Conservation (phyloP, 352 stramenopile genomes). For the Blastocystis sp. region DNA sequence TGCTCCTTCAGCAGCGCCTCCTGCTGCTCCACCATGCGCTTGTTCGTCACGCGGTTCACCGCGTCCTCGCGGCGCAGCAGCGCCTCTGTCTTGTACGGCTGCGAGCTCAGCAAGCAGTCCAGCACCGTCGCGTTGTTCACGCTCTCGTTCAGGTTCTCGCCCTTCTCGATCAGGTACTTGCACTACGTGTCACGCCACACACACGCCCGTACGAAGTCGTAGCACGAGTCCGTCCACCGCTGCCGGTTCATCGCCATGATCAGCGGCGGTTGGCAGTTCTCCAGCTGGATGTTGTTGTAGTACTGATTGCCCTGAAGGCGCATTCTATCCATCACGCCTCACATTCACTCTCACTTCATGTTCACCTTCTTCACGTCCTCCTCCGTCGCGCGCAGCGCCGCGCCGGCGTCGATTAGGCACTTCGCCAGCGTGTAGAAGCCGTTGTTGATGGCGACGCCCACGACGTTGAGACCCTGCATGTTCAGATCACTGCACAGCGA, state of each 20-base stretch:
- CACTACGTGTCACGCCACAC: background rate
- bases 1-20: background rate
- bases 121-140: slow-evolving; percentile 40
- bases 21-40: background rate
- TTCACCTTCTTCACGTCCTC: background rate
- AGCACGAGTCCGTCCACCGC: background rate
- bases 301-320: background rate
- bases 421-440: slow-evolving; percentile 54
- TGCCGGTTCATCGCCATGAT: background rate
- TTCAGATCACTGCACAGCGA: slow-evolving; percentile 52
- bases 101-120: slow-evolving; percentile 11
- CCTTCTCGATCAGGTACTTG: slow-evolving; percentile 44
- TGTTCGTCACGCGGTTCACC: background rate
- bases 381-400: background rate
- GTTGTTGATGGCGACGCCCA: slow-evolving; percentile 1
- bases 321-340: background rate
- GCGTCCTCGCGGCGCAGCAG: background rate
- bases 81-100: slow-evolving; percentile 27
- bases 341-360: background rate
- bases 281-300: slow-evolving; percentile 4
- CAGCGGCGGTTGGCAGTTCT: background rate
- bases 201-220: background rate
- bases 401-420: slow-evolving; percentile 32
- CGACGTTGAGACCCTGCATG: background rate
- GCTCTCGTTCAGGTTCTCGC: slow-evolving; percentile 36